These are phyloP conservation scores for Orbilia quercus DNA, from an alignment of 2,329 filamentous ascomycete genomes.

Conservation along the genomic window DNA sequence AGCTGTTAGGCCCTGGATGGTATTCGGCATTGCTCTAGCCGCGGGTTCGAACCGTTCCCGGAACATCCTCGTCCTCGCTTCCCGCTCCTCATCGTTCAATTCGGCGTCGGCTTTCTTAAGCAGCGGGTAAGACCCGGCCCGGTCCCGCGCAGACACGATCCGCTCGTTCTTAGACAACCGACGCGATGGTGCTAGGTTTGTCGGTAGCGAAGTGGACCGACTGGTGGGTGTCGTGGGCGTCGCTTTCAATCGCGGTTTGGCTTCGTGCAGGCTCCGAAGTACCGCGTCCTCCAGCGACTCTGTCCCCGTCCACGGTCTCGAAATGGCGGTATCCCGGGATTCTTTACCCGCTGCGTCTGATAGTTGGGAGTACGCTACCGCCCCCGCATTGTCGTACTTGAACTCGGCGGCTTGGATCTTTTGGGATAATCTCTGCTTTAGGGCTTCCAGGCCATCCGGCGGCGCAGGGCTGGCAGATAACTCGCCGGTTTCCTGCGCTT, in stretches of 20 bases:
- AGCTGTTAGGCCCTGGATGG: conserved; percentile 80
- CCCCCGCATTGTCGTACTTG: conserved; percentile 66
- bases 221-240: conserved; percentile 61
- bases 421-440: conserved; percentile 70
- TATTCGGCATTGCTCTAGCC: conserved; percentile 78
- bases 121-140: conserved; percentile 68
- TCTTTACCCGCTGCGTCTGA: conserved; percentile 73
- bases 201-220: conserved; percentile 58
- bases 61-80: conserved; percentile 77
- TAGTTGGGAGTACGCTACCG: conserved; percentile 67
- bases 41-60: conserved; percentile 82
- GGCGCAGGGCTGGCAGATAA: conserved; percentile 13
- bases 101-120: conserved; percentile 68
- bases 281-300: conserved; percentile 80
- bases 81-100: conserved; percentile 77
- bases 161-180: conserved; percentile 58
- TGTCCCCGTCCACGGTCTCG: conserved; percentile 79
- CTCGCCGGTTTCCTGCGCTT: conserved; percentile 38
- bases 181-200: conserved; percentile 49
- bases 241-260: conserved; percentile 76
- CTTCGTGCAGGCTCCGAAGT: conserved; percentile 84
- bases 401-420: conserved; percentile 71
- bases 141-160: conserved; percentile 70
- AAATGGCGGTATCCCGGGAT: conserved; percentile 74
- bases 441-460: conserved; percentile 66